Conservation (phyloP, 75 land plant genomes). For the Ceratopteris richardii region DNA sequence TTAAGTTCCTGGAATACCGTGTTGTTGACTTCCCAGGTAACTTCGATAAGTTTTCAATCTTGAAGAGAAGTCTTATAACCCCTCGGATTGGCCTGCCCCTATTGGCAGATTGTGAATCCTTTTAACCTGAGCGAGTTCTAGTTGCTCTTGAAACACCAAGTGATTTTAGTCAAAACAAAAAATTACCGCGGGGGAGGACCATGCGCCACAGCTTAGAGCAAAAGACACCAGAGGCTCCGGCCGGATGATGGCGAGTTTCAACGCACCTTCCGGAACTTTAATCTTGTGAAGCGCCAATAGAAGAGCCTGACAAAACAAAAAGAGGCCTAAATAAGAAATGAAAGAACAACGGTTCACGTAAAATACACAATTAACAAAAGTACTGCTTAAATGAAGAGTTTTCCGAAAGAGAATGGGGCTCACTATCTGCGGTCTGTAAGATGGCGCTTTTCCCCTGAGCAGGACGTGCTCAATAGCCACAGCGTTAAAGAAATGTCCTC, state of each 20-base stretch:
- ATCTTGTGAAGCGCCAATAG: slow-evolving; percentile 69
- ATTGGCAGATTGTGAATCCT: no score
- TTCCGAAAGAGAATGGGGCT: slow-evolving; percentile 1
- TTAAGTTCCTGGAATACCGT: no score
- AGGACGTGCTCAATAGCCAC: slow-evolving; percentile 65
- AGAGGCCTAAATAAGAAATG: no score
- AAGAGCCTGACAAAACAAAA: slow-evolving; percentile 40
- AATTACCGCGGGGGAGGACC: slow-evolving; percentile 82
- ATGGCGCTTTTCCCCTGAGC: slow-evolving; percentile 59
- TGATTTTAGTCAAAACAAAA: no score
- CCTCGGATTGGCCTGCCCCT: no score
- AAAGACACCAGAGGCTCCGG: slow-evolving; percentile 59
- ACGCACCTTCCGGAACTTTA: slow-evolving; percentile 67
- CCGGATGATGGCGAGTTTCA: slow-evolving; percentile 37
- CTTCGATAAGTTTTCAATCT: no score
- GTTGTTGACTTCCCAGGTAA: no score
- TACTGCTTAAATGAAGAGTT: not conserved
- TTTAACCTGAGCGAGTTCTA: no score
- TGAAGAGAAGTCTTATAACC: no score
- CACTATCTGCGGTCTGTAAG: slow-evolving; percentile 83
- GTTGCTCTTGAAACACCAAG: no score
- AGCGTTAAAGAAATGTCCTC: slow-evolving; percentile 79
- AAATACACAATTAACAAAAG: no score
- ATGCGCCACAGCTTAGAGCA: slow-evolving; percentile 80
- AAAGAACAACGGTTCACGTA: no score